Evolutionary conservation across 306 rosid genomes (phyloP), one percentile per base, ranked within the genome.

Genomic region (Inga oerstediana): DNA sequence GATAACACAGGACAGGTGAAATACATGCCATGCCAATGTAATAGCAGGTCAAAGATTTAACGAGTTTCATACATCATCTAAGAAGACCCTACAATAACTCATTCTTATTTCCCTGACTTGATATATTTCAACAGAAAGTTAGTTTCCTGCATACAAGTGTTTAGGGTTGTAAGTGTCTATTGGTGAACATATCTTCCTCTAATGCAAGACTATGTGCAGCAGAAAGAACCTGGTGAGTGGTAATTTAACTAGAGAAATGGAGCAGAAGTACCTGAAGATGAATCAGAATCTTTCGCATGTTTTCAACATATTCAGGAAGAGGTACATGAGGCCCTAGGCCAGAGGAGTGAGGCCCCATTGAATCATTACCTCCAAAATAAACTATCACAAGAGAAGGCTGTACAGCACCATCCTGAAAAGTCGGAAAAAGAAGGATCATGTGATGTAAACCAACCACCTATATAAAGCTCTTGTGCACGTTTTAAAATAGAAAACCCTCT

Each of bases 361-460:
- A 58, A 58, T 58, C 64, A 58, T 58, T 58, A n/a, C 64, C 64
- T 58, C 64, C 64, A 58, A 58, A 58, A 58, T 58, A 58, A 20
- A 58, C 96, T 61, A 92, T 82, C 43, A 92, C 92, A 84, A 92
- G 84, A 75, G 93, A 85, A 44, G 96, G 96, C 73, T 90, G 93
- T 10, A 87, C 82, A 70, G 88, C 78, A 80, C 92, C 92, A 84
- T 92, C 93, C 96, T 92, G 74, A 52, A 32, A 45, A 75, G 16
- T 73, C 19, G 39, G 49, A 22, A 76, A 37, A 30, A 19, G 70
- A 76, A 7, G 51, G 17, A 84, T 24, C 66, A 27, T 66, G 7
- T 30, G 24, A 35, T 66, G 37, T 58, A 45, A 66, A 52, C 70
- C 7, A 35, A 69, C 35, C 27, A 52, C 64, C 34, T 32, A 65